Base-by-base conservation (phyloP, 495 filamentous ascomycete species). In the Lophium mytilinum region DNA sequence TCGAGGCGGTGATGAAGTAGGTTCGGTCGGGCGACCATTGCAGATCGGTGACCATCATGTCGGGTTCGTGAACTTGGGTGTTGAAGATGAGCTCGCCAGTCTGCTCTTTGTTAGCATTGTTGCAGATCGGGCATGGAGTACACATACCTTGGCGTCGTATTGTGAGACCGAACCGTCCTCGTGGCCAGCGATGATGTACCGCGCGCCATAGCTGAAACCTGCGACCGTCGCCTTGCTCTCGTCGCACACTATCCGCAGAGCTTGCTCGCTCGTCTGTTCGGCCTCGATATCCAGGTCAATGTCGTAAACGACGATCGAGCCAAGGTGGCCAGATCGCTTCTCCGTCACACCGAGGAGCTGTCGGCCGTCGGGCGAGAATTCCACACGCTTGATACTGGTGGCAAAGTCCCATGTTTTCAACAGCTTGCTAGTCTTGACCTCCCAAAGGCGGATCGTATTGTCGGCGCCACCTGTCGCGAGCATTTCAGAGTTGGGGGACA, bases 371-470 rank as follows among this genome's bases (percentile, higher is more conserved):
- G 93, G 86, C 63, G 81, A 89, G 74, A 97, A 98, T 69, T 96
- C 92, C 67, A 95, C 90, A 57, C 93, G 81, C 82, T 97, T 96
- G 62, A 98, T 89, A 40, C 90, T 88, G 17, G 94, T 96, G 4
- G 84, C 82, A 79, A 96, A 96, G 17, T 98, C 89, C 93, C 93
- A 98, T 47, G 85, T 84, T 82, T 97, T 95, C 55, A 99, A 80
- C 64, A 84, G 85, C 67, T 89, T 89, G 66, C 94, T 93, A 33
- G 88, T 88, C 80, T 88, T 86, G 68, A 97, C 81, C 69, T 99
- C 90, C 93, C 93, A 99, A 69, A 99, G 78, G 64, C 89, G 85
- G 68, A 96, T 90, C 15, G 93, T 96, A 78, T 97, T 97, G 78
- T 99, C 93, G 72, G 93, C 93, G 62, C 88, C 91, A 50, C 93